phyloP scores from a whole-genome alignment of 1,284 basidiomycete genomes.

The Kalmanozyma brasiliensis region DNA sequence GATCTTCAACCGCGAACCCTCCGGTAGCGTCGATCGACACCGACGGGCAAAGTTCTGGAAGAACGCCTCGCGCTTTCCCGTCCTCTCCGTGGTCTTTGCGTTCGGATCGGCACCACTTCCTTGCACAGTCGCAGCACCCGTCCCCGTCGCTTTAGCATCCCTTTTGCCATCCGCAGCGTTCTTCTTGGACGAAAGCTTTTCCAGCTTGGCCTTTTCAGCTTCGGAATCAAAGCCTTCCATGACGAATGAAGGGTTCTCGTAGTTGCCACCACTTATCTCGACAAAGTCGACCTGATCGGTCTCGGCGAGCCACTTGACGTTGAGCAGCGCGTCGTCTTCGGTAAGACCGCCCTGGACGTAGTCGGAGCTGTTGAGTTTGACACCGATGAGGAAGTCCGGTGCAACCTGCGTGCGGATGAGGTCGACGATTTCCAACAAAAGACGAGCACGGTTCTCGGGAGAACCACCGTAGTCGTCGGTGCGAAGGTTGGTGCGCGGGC shows the following conservation, averaged over 20 bases:
- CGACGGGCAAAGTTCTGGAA: conserved; percentile 68
- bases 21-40: conserved; percentile 61
- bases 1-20: conserved; percentile 70
- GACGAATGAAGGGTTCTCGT: conserved; percentile 76
- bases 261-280: conserved; percentile 87
- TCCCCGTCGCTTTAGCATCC: conserved; percentile 16
- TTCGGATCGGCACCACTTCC: conserved; percentile 36
- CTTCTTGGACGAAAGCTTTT: conserved; percentile 28
- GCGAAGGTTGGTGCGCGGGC: conserved; percentile 78
- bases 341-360: conserved; percentile 74
- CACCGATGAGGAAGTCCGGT: conserved; percentile 77
- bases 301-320: conserved; percentile 75
- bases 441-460: conserved; percentile 65
- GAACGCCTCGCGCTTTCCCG: conserved; percentile 71
- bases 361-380: conserved; percentile 86
- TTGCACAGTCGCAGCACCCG: conserved; percentile 15
- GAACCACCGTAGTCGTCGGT: conserved; percentile 74
- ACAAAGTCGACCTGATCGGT: conserved; percentile 81
- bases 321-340: conserved; percentile 74
- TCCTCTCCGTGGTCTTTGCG: conserved; percentile 32
- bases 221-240: conserved; percentile 66
- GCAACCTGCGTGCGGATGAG: conserved; percentile 75
- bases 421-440: conserved; percentile 76
- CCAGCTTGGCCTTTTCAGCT: conserved; percentile 46
- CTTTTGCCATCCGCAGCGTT: conserved; percentile 9